phyloP scores from a whole-genome alignment of 352 stramenopile genomes.

The Globisporangium spinosum region DNA sequence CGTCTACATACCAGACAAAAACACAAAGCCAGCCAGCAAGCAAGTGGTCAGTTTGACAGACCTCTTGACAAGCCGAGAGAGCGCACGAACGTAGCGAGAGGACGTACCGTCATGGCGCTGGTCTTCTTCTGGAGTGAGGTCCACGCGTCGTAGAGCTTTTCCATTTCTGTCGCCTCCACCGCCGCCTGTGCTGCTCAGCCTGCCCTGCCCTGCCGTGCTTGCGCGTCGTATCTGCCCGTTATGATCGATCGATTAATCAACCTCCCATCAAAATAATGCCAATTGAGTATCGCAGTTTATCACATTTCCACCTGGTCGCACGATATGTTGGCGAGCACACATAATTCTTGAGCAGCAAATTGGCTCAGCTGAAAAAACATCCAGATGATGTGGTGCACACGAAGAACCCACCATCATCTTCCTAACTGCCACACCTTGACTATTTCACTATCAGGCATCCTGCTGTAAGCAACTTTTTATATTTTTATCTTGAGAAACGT shows the following conservation, averaged over 20 bases:
- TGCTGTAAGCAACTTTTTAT: background rate
- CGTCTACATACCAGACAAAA: background rate
- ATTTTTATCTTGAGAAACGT: background rate
- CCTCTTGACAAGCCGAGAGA: background rate
- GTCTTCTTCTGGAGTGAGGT: constrained; percentile 11
- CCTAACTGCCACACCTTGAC: background rate
- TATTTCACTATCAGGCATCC: background rate
- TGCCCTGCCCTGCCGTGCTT: background rate
- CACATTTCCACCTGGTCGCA: background rate
- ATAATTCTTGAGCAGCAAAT: background rate
- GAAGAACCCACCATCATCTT: background rate
- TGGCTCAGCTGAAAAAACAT: background rate
- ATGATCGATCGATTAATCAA: background rate
- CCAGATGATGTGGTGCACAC: too few species aligned
- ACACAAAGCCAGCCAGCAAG: background rate
- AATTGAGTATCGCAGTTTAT: background rate
- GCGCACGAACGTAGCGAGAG: background rate
- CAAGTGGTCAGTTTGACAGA: background rate
- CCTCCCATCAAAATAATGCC: background rate
- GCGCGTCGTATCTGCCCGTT: constrained; percentile 5
- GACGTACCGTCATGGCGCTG: constrained; percentile 10
- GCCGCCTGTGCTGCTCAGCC: background rate
- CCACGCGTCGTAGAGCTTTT: constrained; percentile 19
- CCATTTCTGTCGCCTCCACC: constrained; percentile 7
- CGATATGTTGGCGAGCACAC: background rate